These are phyloP conservation scores for Lizonia empirigonia DNA, from an alignment of 2,329 filamentous ascomycete genomes.

Conservation along the genomic window DNA sequence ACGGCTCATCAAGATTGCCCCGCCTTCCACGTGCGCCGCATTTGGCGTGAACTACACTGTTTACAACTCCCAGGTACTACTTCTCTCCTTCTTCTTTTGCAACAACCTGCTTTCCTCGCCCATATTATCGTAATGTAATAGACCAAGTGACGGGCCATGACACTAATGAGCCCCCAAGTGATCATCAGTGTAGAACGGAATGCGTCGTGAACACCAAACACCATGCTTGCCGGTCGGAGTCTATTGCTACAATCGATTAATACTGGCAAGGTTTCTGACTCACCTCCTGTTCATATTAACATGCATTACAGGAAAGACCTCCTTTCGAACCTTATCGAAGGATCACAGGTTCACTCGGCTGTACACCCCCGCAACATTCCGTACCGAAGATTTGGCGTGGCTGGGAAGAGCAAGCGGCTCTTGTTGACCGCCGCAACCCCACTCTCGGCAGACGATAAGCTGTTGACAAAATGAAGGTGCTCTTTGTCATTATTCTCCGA, in stretches of 20 bases:
- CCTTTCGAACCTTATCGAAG: no score
- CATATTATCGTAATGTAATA: no score
- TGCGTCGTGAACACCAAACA: no score
- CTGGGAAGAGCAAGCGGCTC: conserved; percentile 2
- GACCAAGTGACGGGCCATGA: no score
- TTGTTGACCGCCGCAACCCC: conserved; percentile 6
- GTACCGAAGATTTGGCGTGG: conserved; percentile 6
- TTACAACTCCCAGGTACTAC: background rate
- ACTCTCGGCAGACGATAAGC: conserved; percentile 13
- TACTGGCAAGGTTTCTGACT: background rate
- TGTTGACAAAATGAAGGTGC: background rate
- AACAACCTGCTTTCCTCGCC: background rate
- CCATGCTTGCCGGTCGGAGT: background rate
- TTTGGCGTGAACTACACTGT: no score
- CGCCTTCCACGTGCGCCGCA: background rate
- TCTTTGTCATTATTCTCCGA: background rate
- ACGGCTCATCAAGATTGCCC: background rate
- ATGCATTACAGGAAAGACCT: background rate
- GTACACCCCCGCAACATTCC: background rate
- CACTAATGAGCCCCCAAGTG: no score
- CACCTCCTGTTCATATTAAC: background rate
- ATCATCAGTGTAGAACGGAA: no score
- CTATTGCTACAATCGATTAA: background rate
- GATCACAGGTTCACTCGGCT: background rate
- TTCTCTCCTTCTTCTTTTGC: background rate